Evolutionary conservation across 306 rosid genomes (phyloP).

Genomic region (Sphenostylis stenocarpa): DNA sequence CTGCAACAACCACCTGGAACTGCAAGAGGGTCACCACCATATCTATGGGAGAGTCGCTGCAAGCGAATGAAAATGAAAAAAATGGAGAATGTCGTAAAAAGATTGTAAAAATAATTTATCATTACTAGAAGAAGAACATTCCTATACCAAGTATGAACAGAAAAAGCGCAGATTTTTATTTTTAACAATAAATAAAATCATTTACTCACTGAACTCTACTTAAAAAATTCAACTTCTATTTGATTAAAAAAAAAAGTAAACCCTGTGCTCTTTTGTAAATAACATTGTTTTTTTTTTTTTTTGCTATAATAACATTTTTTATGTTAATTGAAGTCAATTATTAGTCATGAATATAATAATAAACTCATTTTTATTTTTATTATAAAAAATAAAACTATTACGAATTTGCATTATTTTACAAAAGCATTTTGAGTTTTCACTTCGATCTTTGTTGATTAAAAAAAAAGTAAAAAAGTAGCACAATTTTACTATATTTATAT

Average conservation of each 20-base stretch:
- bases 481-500: neutral
- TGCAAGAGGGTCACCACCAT: constrained; percentile 23
- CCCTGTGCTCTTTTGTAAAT: neutral
- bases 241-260: neutral
- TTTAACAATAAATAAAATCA: neutral
- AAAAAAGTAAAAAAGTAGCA: neutral
- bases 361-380: neutral
- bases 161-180: neutral
- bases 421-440: neutral
- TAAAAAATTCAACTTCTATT: neutral
- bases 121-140: neutral
- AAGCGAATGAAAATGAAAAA: constrained; percentile 26
- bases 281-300: neutral
- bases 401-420: neutral
- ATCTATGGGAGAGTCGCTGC: neutral
- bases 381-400: too few species aligned
- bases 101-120: neutral
- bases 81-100: constrained; percentile 26
- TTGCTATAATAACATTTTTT: neutral
- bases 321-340: neutral
- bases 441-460: neutral
- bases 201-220: neutral
- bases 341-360: neutral
- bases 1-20: constrained; percentile 30
- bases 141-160: neutral